A percentile compares a stretch with the other conserved stretches of the same genome.
phyloP scores from a whole-genome alignment of 176 grass and related monocot species.

The Dactylis glomerata region DNA sequence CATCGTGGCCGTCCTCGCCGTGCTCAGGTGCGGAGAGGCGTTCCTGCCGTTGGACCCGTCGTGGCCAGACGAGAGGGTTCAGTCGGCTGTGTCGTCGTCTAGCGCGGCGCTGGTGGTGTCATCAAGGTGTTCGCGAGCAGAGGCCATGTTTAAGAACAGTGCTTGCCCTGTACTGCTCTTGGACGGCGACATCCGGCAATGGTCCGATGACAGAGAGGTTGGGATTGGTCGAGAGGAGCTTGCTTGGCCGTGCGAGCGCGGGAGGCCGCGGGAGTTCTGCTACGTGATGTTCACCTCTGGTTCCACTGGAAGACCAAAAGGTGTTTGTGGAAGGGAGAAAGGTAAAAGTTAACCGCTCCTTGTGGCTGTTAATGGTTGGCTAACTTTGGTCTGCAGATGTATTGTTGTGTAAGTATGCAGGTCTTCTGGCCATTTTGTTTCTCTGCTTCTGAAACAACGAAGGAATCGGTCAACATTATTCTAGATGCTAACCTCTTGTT shows the following conservation, averaged over 20 bases:
- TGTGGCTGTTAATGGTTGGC: constrained; percentile 51
- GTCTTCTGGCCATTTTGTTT: not conserved
- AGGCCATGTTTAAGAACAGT: not conserved
- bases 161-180: constrained; percentile 41
- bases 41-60: constrained; percentile 83
- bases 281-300: constrained; percentile 93
- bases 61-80: constrained; percentile 69
- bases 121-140: not conserved
- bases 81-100: constrained; percentile 48
- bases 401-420: not conserved
- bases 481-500: not conserved
- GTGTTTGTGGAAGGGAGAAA: constrained; percentile 81
- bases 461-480: not conserved
- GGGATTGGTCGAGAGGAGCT: constrained; percentile 25
- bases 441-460: not conserved
- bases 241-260: constrained; percentile 50
- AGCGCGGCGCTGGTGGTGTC: constrained; percentile 38
- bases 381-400: no score
- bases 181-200: not conserved
- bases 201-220: not conserved
- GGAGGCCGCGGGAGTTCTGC: constrained; percentile 43
- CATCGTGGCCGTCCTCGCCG: constrained; percentile 53
- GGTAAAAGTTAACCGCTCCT: constrained; percentile 37
- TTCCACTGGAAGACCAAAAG: constrained; percentile 85
- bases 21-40: constrained; percentile 66